Evolutionary conservation across 495 filamentous ascomycete genomes (phyloP).

Genomic region (Penicillium arizonense): DNA sequence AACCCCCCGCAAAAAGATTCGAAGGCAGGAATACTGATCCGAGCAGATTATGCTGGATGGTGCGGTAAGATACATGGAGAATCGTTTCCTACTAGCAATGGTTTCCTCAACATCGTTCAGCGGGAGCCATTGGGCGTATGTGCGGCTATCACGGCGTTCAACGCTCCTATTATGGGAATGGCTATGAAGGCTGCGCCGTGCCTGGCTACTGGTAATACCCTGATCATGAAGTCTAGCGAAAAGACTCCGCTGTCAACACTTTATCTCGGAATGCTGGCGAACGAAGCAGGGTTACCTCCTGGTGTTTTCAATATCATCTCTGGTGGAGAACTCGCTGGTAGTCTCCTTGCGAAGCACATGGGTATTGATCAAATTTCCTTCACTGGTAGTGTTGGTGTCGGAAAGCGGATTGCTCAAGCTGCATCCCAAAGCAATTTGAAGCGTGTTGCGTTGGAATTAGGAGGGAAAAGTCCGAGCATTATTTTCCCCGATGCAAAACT

Average conservation of each 20-base stretch:
- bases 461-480: slow-evolving; percentile 37
- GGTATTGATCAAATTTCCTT: slow-evolving; percentile 65
- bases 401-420: slow-evolving; percentile 16
- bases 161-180: slow-evolving; percentile 8
- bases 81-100: slow-evolving; percentile 1
- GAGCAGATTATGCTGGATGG: slow-evolving; percentile 9
- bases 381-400: slow-evolving; percentile 20
- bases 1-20: not conserved
- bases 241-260: slow-evolving; percentile 56
- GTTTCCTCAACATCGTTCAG: not conserved
- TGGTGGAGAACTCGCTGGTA: slow-evolving; percentile 71
- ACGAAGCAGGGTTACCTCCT: slow-evolving; percentile 82
- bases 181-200: slow-evolving; percentile 49
- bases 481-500: slow-evolving; percentile 61
- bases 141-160: slow-evolving; percentile 17
- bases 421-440: slow-evolving; percentile 48
- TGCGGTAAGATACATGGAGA: slow-evolving; percentile 6
- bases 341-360: slow-evolving; percentile 72
- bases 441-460: slow-evolving; percentile 36
- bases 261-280: slow-evolving; percentile 69
- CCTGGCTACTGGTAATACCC: slow-evolving; percentile 51
- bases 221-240: slow-evolving; percentile 55
- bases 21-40: not conserved
- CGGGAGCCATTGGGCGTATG: slow-evolving; percentile 20
- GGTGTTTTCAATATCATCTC: slow-evolving; percentile 85